Base-by-base conservation (phyloP, 2,329 filamentous ascomycete species). In the Dactylellina cionopaga region DNA sequence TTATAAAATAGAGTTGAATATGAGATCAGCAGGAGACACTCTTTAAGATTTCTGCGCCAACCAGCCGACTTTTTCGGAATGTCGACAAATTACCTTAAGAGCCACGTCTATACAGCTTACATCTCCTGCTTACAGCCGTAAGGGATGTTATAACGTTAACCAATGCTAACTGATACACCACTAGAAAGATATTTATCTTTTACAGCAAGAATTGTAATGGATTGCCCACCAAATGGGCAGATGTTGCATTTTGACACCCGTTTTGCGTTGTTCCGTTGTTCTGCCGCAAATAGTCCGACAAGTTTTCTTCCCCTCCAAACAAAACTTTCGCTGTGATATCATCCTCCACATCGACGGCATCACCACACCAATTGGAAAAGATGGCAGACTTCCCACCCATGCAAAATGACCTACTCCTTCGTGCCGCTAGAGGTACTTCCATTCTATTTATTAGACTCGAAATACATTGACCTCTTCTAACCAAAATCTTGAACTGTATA, bases 401-500 rank as follows among this genome's bases (percentile, higher is more conserved):
- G 80, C 88, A 96, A 83, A 99, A 99, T 81, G 94, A 99, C 79
- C 84, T 98, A 77, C 85, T 99, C 79, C 84, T 99, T 69, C 88
- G 95, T 80, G 91, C 94, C 77, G 95, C 95, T 76, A 88, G 90
- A 86, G 95, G 93, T 96, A 82, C 77, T 83, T 29, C 43, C 31
- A 17, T 17, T 59, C 19, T 19, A 29, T 49, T 29, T n/a, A n/a
- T 13, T 25, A 22, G 19, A 13, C 19, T 29, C 13, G 5, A 39
- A 52, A 22, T 55, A 15, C 19, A 7, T 13, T 9, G 7, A 19
- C 39, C 43, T 43, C 22, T 33, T 43, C 54, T 47, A 58, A 60
- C 37, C 27, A 74, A n/a, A n/a, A n/a, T n/a, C n/a, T 76, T 71
- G 78, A 75, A 72, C 65, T 74, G 64, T 62, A 58, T 76, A 96